Percentiles rank a stretch among this genome's conserved stretches.
phyloP scores from a whole-genome alignment of 768 basidiomycete genomes.

The Rhizopogon sp. region DNA sequence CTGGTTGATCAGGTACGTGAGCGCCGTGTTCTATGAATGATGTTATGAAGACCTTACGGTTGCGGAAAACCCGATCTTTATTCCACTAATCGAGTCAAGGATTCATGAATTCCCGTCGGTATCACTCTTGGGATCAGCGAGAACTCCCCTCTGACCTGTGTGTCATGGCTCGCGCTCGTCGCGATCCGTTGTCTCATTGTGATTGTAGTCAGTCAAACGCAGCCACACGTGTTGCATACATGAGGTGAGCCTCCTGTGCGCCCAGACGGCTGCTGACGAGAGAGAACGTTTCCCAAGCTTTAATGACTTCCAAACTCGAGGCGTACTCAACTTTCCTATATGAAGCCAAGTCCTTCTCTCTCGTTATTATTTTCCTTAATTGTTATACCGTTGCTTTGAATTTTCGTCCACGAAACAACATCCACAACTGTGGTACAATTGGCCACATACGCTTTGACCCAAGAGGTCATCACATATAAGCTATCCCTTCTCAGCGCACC shows the following conservation, averaged over 20 bases:
- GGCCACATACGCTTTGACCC: background rate
- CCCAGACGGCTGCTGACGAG: slow-evolving; percentile 31
- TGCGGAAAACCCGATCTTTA: slow-evolving; percentile 1
- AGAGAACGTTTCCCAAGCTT: slow-evolving; percentile 22
- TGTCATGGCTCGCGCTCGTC: slow-evolving; percentile 25
- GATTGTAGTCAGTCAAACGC: slow-evolving; percentile 22
- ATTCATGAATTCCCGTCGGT: background rate
- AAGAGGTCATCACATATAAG: background rate
- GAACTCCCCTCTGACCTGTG: slow-evolving; percentile 14
- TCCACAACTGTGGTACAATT: background rate
- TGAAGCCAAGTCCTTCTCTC: slow-evolving; percentile 21
- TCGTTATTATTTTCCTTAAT: slow-evolving; percentile 17
- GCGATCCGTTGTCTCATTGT: slow-evolving; percentile 28
- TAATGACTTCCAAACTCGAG: slow-evolving; percentile 27
- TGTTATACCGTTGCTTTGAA: slow-evolving; percentile 24
- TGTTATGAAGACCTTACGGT: background rate
- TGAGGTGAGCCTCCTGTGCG: slow-evolving; percentile 31
- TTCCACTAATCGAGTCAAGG: background rate
- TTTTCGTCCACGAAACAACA: slow-evolving; percentile 19
- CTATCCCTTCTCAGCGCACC: background rate
- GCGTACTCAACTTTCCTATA: slow-evolving; percentile 25
- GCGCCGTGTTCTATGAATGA: background rate
- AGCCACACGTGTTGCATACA: slow-evolving; percentile 30
- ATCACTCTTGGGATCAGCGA: background rate
- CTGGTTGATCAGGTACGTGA: slow-evolving; percentile 1